A percentile compares a stretch with the other conserved stretches of the same genome.
Evolutionary conservation across 805 yeast genomes (phyloP).

Genomic region (Hanseniaspora pseudoguilliermondii): DNA sequence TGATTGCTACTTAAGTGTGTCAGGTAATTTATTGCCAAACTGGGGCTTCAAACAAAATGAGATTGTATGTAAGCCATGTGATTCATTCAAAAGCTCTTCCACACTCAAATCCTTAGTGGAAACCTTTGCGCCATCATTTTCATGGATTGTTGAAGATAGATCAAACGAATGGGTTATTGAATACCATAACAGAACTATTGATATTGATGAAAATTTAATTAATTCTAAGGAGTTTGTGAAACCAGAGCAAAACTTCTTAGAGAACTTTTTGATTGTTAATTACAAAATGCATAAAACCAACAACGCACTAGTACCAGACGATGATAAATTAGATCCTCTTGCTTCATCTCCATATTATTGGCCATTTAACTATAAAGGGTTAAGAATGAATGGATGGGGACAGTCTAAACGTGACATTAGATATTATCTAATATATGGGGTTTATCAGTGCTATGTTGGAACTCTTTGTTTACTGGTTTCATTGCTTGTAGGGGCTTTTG

Average conservation of each 20-base stretch:
- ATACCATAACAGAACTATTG: slow-evolving; percentile 32
- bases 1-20: slow-evolving; percentile 75
- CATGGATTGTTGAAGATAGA: slow-evolving; percentile 54
- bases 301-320: slow-evolving; percentile 68
- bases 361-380: slow-evolving; percentile 69
- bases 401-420: slow-evolving; percentile 35
- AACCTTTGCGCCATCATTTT: background rate
- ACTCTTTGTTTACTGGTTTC: slow-evolving; percentile 45
- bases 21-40: slow-evolving; percentile 70
- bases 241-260: slow-evolving; percentile 65
- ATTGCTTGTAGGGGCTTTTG: slow-evolving; percentile 30
- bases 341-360: slow-evolving; percentile 77
- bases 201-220: slow-evolving; percentile 40
- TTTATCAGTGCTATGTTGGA: slow-evolving; percentile 68
- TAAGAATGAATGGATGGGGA: slow-evolving; percentile 65
- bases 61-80: slow-evolving; percentile 63
- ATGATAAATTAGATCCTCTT: slow-evolving; percentile 57
- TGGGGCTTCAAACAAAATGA: slow-evolving; percentile 99
- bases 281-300: slow-evolving; percentile 83
- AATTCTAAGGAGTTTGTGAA: slow-evolving; percentile 34
- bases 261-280: slow-evolving; percentile 61
- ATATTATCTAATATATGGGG: slow-evolving; percentile 63
- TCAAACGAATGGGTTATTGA: slow-evolving; percentile 85
- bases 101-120: background rate
- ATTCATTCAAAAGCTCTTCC: background rate